Evolutionary conservation across 2,329 filamentous ascomycete species (phyloP), one percentile per base, ranked within the genome.

Genomic region (Passalora sequoiae): DNA sequence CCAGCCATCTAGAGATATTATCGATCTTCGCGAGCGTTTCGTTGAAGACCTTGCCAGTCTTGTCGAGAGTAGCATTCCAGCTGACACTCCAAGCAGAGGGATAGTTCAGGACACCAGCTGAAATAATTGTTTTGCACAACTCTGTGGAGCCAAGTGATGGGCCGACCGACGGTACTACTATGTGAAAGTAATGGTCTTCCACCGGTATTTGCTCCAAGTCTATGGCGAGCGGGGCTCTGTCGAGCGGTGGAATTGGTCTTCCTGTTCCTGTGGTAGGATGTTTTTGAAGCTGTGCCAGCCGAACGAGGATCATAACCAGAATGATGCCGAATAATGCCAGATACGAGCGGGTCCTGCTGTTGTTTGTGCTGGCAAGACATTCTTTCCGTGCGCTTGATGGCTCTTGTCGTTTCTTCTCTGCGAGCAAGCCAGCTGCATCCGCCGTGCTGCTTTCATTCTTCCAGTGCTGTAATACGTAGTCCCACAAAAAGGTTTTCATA

Each of bases 91-190:
- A 51, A 21, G 45, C 45, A 2, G 39, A 30, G 5, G 48, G 48
- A 29, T 46, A 48, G 27, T 43, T 43, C 28, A 51, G 38, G 10
- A 43, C 40, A 6, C 41, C 36, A 8, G 41, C 45, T 6, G 38
- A 40, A 19, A 51, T 31, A 17, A 51, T 20, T 2, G 48, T 51
- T 17, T 41, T 51, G 42, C 48, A 51, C 2, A 45, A 35, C 21
- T 51, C 35, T 19, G 31, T 31, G 2, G 42, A 43, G n/a, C 19
- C 41, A 4, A 28, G 13, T 10, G 28, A 25, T 21, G 33, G 20
- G 16, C 33, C 19, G 20, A 24, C 20, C 30, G 39, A 42, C 10
- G 42, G 29, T 16, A 47, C 17, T 4, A 51, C 32, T n/a, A 51
- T 31, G 17, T 51, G 48, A 5, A 51, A 33, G 27, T 40, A 44